Evolutionary conservation across 345 rosid species (phyloP), one percentile per base, ranked within the genome.

Genomic region (Murraya koenigii): DNA sequence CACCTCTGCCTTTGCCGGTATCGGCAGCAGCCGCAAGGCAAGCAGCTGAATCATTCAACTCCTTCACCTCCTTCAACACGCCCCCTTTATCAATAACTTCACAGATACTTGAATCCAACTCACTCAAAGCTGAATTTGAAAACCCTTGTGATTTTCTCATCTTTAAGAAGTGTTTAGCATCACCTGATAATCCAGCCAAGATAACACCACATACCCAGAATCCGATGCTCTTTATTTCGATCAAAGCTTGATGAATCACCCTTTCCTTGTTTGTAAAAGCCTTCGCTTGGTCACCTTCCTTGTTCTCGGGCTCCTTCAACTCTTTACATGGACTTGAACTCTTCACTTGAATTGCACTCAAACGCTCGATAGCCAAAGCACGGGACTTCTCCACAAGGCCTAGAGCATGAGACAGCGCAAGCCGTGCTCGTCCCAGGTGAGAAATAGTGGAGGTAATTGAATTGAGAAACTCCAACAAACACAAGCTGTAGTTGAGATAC

Each of bases 381-480:
- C 89, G 87, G n/a, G 89, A 86, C 35, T 52, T 72, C 75, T 79
- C 83, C 26, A 82, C 63, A 10, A 88, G 85, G 61, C 64, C 78
- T 44, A 91, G 36, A 55, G 91, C 92, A 74, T 88, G 85, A 71
- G 83, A 75, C 0, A 88, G 75, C 47, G 76, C 81, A 68, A 92
- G 84, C 77, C 89, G 54, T n/a, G 85, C 68, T 15, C 80, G 87
- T 19, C 82, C 77, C 66, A 92, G 82, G 76, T 82, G 84, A 77
- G 90, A 87, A n/a, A 90, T 58, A 20, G 87, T 66, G 0, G 84
- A 80, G 60, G 78, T 84, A 25, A 92, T 78, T 2, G 78, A 82
- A 66, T 92, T 92, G 20, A 87, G 79, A 77, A 80, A 84, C 61
- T 86, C 89, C 67, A 92, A 62, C 77, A 90, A 71, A 77, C 72